These are phyloP conservation scores for Cryptococcus sp. DNA, from an alignment of 1,284 basidiomycete genomes.

Conservation along the genomic window DNA sequence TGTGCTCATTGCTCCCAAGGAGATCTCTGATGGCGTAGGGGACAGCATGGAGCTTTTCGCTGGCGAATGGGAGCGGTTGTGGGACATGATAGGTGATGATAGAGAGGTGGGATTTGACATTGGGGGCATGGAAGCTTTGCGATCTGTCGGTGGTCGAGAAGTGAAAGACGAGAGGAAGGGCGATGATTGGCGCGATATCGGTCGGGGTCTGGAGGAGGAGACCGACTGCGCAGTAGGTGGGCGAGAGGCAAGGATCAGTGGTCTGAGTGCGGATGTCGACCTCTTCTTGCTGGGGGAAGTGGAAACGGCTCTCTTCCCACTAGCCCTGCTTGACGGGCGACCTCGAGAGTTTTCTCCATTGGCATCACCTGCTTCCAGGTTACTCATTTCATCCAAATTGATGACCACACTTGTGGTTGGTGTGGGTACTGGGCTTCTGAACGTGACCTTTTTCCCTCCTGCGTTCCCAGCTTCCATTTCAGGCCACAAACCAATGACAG, in stretches of 20 bases:
- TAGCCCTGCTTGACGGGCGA: conserved; percentile 3
- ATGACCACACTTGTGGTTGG: conserved; percentile 31
- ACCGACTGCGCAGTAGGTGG: conserved; percentile 14
- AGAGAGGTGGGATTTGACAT: conserved; percentile 1
- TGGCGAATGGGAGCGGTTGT: conserved; percentile 3
- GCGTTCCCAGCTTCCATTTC: conserved; percentile 8
- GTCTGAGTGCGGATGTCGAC: conserved; percentile 7
- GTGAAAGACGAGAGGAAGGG: conserved; percentile 11
- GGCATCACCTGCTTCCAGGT: background rate
- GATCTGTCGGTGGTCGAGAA: conserved; percentile 16
- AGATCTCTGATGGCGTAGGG: conserved; percentile 30
- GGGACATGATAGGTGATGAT: background rate
- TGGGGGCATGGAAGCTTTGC: conserved; percentile 27
- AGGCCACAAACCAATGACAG: conserved; percentile 7
- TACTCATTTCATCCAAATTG: conserved; percentile 2
- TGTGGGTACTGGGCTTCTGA: conserved; percentile 37
- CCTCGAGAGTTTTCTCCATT: conserved; percentile 2
- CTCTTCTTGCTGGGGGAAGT: conserved; percentile 11
- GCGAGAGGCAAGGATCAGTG: conserved; percentile 4
- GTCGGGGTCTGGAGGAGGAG: conserved; percentile 13
- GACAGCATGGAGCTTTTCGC: conserved; percentile 23
- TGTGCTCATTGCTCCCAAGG: conserved; percentile 12
- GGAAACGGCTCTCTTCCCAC: conserved; percentile 2
- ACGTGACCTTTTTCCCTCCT: conserved; percentile 37
- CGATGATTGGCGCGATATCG: conserved; percentile 21